Percentiles rank a stretch among this genome's conserved stretches.
These are phyloP conservation scores for Medicago ruthenica DNA, from an alignment of 306 rosid species.

Conservation along the genomic window DNA sequence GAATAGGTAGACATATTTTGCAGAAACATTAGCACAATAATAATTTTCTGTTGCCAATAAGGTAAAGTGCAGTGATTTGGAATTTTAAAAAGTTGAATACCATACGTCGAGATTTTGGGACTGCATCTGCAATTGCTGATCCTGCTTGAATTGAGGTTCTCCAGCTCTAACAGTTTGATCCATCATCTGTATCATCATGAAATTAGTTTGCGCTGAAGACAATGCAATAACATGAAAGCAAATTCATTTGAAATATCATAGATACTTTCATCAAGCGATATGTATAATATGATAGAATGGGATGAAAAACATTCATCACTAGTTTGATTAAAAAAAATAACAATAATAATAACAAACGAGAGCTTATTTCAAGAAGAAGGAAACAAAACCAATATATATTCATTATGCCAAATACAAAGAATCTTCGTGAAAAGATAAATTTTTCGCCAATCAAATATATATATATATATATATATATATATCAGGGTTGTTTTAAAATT, in stretches of 20 bases:
- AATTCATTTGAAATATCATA: background rate
- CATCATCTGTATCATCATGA: slow-evolving; percentile 40
- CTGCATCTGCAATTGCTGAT: slow-evolving; percentile 29
- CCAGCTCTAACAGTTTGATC: slow-evolving; percentile 29
- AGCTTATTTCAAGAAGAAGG: slow-evolving; percentile 14
- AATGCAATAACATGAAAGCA: slow-evolving; percentile 12
- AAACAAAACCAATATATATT: slow-evolving; percentile 21
- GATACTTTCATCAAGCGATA: background rate
- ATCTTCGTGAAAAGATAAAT: slow-evolving; percentile 11
- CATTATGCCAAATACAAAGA: background rate
- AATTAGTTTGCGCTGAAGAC: slow-evolving; percentile 30
- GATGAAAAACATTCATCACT: slow-evolving; percentile 6
- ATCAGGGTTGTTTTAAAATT: background rate
- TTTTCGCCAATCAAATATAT: too few species aligned
- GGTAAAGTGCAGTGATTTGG: slow-evolving; percentile 27
- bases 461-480: too few species aligned
- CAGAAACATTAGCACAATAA: slow-evolving; percentile 6
- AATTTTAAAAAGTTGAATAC: slow-evolving; percentile 25
- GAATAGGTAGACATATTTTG: slow-evolving; percentile 12
- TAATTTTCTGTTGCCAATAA: slow-evolving; percentile 20
- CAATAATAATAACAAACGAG: slow-evolving; percentile 12
- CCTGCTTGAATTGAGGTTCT: slow-evolving; percentile 42
- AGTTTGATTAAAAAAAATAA: background rate
- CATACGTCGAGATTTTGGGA: slow-evolving; percentile 45
- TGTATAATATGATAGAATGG: too few species aligned